These are phyloP conservation scores for Casuarina equisetifolia DNA, from an alignment of 306 rosid species.

Conservation along the genomic window DNA sequence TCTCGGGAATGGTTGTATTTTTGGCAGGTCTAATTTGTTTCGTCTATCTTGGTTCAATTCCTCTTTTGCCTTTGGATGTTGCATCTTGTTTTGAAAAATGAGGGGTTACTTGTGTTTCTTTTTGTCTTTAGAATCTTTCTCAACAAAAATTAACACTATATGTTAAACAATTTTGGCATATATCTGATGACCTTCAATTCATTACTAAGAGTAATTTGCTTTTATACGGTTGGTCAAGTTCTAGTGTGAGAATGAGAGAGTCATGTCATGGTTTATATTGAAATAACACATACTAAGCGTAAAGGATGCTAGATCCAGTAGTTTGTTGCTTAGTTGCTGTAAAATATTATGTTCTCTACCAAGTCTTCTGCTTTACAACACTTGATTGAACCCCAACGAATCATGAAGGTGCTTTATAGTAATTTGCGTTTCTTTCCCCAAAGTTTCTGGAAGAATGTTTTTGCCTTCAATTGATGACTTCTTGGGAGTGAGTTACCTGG, in stretches of 20 bases:
- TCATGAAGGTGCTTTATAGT: background rate
- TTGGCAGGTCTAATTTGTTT: background rate
- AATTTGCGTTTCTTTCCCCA: background rate
- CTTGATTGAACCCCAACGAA: background rate
- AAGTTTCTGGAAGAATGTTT: background rate
- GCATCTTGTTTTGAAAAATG: background rate
- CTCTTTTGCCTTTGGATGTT: background rate
- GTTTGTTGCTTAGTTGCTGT: background rate
- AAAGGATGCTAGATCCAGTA: background rate
- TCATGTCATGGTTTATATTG: background rate
- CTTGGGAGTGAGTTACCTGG: background rate
- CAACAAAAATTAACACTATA: background rate
- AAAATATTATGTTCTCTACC: background rate
- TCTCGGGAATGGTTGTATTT: background rate
- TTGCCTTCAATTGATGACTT: background rate
- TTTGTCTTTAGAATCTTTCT: background rate
- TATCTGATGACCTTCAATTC: background rate
- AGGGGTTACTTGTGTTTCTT: background rate
- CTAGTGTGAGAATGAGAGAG: background rate
- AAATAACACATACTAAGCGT: background rate
- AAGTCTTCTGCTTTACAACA: background rate
- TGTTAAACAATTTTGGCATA: background rate
- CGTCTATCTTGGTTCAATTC: background rate
- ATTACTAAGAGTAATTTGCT: background rate
- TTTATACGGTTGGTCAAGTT: background rate